Conservation (phyloP, 176 grass and related monocot species). For the Eremochloa ophiuroides region DNA sequence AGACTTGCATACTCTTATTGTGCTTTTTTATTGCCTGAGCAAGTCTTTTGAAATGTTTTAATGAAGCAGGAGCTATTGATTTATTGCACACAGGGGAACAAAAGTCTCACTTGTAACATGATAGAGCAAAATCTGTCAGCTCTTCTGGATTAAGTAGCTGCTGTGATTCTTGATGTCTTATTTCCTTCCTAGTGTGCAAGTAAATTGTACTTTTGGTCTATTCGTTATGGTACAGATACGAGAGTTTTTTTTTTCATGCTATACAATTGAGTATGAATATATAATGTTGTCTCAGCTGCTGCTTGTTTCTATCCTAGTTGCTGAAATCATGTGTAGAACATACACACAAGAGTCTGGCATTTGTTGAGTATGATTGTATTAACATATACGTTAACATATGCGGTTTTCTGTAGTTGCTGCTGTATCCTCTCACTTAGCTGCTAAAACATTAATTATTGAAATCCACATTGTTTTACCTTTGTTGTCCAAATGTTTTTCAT, state of each 20-base stretch:
- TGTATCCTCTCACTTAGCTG: neutral
- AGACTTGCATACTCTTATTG: neutral
- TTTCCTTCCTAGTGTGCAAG: neutral
- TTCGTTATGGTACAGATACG: neutral
- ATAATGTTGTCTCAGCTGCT: neutral
- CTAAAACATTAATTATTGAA: slow-evolving; percentile 1
- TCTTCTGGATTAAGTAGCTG: neutral
- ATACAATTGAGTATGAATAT: neutral
- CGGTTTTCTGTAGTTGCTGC: neutral
- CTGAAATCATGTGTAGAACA: neutral
- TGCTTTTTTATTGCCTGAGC: neutral
- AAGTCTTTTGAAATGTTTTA: neutral
- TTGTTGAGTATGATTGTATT: neutral
- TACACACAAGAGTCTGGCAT: neutral
- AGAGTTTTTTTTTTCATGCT: neutral
- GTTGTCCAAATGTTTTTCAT: neutral
- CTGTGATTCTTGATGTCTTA: neutral
- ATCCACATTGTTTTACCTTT: neutral
- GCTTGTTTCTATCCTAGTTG: slow-evolving; percentile 15
- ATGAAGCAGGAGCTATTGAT: neutral
- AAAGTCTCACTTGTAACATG: neutral
- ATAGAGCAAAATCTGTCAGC: neutral
- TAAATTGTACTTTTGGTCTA: neutral
- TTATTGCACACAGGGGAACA: neutral
- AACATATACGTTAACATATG: neutral